These are phyloP conservation scores for Fusarium succisae DNA, from an alignment of 2,329 filamentous ascomycete species.

Conservation along the genomic window DNA sequence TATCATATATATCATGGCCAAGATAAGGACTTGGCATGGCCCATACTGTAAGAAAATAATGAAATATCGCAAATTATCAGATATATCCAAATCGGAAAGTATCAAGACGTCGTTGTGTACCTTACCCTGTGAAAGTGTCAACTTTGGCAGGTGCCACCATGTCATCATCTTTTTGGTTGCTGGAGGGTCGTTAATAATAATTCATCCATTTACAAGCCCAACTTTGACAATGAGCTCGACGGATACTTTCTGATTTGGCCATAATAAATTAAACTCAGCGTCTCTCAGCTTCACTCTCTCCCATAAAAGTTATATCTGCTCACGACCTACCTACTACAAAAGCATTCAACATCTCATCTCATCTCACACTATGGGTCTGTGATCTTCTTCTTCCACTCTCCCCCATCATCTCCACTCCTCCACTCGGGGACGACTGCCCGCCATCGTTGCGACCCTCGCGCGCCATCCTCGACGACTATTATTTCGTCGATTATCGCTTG, in stretches of 20 bases:
- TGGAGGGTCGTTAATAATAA: neutral
- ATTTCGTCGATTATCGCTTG: conserved; percentile 1
- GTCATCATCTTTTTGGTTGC: conserved; percentile 20
- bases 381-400: neutral
- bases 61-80: neutral
- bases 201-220: conserved; percentile 10
- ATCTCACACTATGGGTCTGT: neutral
- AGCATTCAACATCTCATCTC: neutral
- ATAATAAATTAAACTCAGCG: conserved; percentile 1
- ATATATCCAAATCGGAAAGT: neutral
- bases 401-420: conserved; percentile 37
- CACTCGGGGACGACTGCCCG: neutral
- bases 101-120: neutral
- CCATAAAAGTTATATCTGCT: neutral
- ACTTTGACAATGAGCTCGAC: conserved; percentile 5
- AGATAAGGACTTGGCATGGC: neutral
- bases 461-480: conserved; percentile 22
- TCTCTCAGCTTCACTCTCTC: neutral
- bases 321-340: neutral
- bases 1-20: too few species aligned
- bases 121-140: conserved; percentile 11
- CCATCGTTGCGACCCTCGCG: conserved; percentile 6
- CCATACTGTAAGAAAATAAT: neutral
- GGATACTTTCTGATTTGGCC: neutral
- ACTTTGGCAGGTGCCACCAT: conserved; percentile 8